phyloP scores from a whole-genome alignment of 108 stramenopile genomes.

The Stephanodiscus triporus region DNA sequence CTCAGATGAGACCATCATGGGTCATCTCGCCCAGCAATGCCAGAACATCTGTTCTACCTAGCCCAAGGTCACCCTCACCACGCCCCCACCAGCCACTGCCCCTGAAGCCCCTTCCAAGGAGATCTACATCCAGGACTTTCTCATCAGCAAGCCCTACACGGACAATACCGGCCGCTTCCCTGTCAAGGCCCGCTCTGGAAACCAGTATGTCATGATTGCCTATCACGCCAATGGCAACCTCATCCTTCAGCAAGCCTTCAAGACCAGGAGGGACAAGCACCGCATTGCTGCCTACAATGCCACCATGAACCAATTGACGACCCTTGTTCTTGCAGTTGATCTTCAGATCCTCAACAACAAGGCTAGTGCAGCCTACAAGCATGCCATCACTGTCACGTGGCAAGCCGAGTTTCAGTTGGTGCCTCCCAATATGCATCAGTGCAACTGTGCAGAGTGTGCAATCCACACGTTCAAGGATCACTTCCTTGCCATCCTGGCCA shows the following conservation, averaged over 20 bases:
- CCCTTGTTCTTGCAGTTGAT: background rate
- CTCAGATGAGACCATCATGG: slow-evolving; percentile 8
- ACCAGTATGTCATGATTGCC: slow-evolving; percentile 2
- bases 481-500: too few species aligned
- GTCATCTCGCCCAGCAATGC: slow-evolving; percentile 11
- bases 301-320: background rate
- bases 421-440: slow-evolving; percentile 37
- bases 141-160: background rate
- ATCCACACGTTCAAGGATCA: too few species aligned
- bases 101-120: background rate
- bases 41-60: slow-evolving; percentile 18
- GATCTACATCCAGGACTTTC: background rate
- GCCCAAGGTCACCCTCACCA: background rate
- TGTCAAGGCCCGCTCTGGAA: background rate
- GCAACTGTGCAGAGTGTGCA: too few species aligned
- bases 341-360: background rate
- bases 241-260: background rate
- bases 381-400: background rate
- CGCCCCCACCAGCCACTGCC: background rate
- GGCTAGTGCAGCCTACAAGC: background rate
- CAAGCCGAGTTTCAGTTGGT: slow-evolving; percentile 32
- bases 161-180: background rate
- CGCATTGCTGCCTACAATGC: background rate
- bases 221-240: background rate
- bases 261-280: background rate